These are phyloP conservation scores for Furcasterigmium sp. DNA, from an alignment of 2,329 filamentous ascomycete genomes.

Conservation along the genomic window DNA sequence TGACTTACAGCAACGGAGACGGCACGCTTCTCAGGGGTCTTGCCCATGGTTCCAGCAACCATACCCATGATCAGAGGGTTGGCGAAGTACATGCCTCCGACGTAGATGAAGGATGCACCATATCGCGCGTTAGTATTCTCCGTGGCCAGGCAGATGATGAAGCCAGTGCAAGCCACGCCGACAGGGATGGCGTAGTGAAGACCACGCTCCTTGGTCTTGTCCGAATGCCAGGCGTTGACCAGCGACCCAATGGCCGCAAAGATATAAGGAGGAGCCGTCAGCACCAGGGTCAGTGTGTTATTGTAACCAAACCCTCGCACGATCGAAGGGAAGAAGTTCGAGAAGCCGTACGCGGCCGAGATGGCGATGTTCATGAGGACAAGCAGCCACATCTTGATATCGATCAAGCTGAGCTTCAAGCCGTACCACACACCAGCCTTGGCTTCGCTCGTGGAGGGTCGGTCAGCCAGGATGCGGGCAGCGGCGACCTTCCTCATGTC, in stretches of 20 bases:
- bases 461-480: conserved; percentile 12
- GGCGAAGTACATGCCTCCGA: conserved; percentile 8
- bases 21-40: conserved; percentile 15
- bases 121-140: conserved; percentile 10
- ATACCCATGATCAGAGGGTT: conserved; percentile 6
- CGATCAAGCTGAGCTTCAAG: conserved; percentile 10
- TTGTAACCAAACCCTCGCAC: conserved; percentile 10
- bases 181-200: conserved; percentile 9
- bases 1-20: conserved; percentile 11
- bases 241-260: conserved; percentile 7
- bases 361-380: conserved; percentile 9
- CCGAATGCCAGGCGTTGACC: conserved; percentile 7
- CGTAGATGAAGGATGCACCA: conserved; percentile 4
- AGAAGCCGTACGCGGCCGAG: conserved; percentile 7
- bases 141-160: conserved; percentile 12
- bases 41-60: conserved; percentile 11
- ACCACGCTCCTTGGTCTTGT: conserved; percentile 10
- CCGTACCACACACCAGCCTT: conserved; percentile 12
- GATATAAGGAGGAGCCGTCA: conserved; percentile 12
- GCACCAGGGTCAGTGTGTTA: conserved; percentile 10
- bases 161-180: conserved; percentile 10
- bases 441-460: conserved; percentile 10
- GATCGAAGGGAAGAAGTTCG: conserved; percentile 13
- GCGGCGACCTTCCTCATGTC: conserved; percentile 12
- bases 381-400: conserved; percentile 13